phyloP scores from a whole-genome alignment of 2,329 filamentous ascomycete species.

The Cladosporium phlei region DNA sequence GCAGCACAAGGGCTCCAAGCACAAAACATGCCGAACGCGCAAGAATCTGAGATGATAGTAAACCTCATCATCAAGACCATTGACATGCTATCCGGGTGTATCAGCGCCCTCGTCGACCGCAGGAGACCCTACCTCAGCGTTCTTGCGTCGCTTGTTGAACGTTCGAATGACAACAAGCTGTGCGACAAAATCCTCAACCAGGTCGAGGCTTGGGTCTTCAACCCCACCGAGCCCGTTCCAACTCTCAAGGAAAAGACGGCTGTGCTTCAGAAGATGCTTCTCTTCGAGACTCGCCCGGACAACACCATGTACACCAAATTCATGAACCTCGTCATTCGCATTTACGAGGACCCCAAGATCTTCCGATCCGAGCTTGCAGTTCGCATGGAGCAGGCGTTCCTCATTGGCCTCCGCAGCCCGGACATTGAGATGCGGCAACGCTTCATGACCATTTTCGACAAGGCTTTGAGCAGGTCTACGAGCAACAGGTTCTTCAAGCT shows the following conservation, averaged over 20 bases:
- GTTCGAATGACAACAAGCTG: constrained; percentile 78
- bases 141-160: constrained; percentile 88
- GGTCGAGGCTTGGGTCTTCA: constrained; percentile 95
- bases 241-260: constrained; percentile 98
- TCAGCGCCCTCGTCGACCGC: constrained; percentile 88
- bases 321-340: constrained; percentile 89
- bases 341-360: constrained; percentile 97
- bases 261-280: constrained; percentile 97
- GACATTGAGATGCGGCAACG: constrained; percentile 96
- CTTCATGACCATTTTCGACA: constrained; percentile 95
- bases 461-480: constrained; percentile 86
- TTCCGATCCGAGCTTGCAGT: constrained; percentile 93
- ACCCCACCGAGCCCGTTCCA: constrained; percentile 89
- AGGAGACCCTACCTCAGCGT: constrained; percentile 91
- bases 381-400: constrained; percentile 93
- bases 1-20: constrained; percentile 37
- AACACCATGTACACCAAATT: constrained; percentile 86
- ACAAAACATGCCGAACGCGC: constrained; percentile 56
- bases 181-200: constrained; percentile 91
- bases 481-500: constrained; percentile 86
- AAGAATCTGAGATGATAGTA: constrained; percentile 84
- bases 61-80: constrained; percentile 92
- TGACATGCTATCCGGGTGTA: constrained; percentile 83
- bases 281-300: constrained; percentile 82
- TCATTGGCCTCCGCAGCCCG: constrained; percentile 87